Conservation (phyloP, 257 asterid species). For the Asclepias syriaca region DNA sequence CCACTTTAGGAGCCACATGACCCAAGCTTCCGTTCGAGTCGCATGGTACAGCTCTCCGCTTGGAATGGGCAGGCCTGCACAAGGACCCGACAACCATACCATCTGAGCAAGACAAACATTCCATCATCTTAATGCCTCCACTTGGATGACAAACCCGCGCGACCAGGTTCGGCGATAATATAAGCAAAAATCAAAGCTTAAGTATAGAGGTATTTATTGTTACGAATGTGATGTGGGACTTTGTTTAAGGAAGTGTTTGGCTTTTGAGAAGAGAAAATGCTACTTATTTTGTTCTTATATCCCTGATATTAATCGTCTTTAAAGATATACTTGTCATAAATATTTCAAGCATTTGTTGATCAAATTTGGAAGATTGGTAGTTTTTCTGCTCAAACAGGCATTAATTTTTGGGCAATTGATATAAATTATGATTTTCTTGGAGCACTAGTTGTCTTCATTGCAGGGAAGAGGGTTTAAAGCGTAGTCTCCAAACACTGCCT, state of each 20-base stretch:
- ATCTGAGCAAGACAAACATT: not conserved
- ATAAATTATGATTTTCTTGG: not conserved
- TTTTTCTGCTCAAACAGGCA: not conserved
- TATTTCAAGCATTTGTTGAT: too few relatives aligned
- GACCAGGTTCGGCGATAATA: constrained; percentile 12
- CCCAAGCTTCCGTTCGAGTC: not conserved
- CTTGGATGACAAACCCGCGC: constrained; percentile 15
- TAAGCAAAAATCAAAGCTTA: not conserved
- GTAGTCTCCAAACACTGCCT: constrained; percentile 10
- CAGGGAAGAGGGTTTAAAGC: not conserved
- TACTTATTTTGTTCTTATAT: not conserved
- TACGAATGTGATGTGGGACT: not conserved
- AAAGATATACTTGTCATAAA: not conserved
- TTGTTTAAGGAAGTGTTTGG: not conserved
- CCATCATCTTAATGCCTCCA: constrained; percentile 14
- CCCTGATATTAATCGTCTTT: not conserved
- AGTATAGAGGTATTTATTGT: fast-evolving
- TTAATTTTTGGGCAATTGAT: not conserved
- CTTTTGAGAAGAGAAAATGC: not conserved
- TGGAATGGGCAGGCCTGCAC: constrained; percentile 11
- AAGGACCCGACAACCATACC: not conserved
- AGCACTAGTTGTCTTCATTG: not conserved
- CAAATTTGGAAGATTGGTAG: too few relatives aligned
- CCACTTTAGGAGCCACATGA: not conserved
- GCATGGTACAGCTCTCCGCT: constrained; percentile 3